Evolutionary conservation across 768 basidiomycete species (phyloP), one percentile per base, ranked within the genome.

Genomic region (Bullera alba): DNA sequence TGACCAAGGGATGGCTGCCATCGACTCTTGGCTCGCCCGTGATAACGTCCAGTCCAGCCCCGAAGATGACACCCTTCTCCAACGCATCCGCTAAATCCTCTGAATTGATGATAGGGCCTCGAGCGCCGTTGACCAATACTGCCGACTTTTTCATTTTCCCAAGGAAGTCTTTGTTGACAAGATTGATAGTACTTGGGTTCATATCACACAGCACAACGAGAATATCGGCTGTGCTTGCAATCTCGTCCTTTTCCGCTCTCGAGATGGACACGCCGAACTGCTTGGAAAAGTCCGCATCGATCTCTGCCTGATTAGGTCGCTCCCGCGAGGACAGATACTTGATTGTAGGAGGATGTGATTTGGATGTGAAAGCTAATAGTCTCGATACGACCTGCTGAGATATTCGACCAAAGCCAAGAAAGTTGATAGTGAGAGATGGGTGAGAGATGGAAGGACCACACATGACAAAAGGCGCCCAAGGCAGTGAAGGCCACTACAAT

Each of bases 341-440:
- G 26, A 66, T 50, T 4, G 39, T 55, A 3, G 71, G 68, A 2
- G 63, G 61, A 5, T 59, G 44, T 2, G 55, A 37, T 27, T 57
- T 55, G 28, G 54, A 53, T 2, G 71, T 89, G 67, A 96, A 96
- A 0, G 86, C 81, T 8, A 86, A 74, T 30, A 96, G 79, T 2
- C 93, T 82, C 1, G 78, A 72, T 35, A 93, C 79, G 0, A 85
- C 86, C 19, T 84, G 84, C 61, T 91, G 87, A 0, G 90, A 82
- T 60, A 97, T 97, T 22, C 93, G 82, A 5, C 93, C 93, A 60
- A 97, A 96, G 12, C 95, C 95, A 27, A 97, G 77, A 75, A 97
- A 95, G 1, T 89, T 91, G 2, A 83, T 81, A 1, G 83, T 92
- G 23, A 71, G 49, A 19, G 51, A 55, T 15, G 73, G 70, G 7